These are phyloP conservation scores for Lasiosphaeria hispida DNA, from an alignment of 495 filamentous ascomycete genomes.

Conservation along the genomic window DNA sequence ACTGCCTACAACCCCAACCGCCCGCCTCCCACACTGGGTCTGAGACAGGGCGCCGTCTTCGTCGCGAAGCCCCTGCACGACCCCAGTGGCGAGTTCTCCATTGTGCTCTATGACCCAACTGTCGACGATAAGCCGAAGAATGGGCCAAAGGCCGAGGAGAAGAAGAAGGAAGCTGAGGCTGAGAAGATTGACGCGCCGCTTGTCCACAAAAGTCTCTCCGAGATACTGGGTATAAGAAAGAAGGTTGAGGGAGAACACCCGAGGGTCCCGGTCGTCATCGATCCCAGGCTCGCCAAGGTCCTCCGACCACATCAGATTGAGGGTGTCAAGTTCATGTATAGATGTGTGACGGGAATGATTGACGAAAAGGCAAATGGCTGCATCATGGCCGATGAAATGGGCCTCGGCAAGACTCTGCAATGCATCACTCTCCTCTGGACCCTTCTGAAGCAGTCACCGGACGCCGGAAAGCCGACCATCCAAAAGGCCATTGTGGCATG, in stretches of 20 bases:
- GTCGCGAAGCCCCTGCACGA: constrained; percentile 91
- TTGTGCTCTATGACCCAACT: constrained; percentile 94
- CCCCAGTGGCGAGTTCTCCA: constrained; percentile 91
- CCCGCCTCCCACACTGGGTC: constrained; percentile 79
- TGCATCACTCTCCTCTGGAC: constrained; percentile 85
- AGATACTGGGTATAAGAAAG: constrained; percentile 94
- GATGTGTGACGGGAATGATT: constrained; percentile 87
- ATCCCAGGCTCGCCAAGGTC: constrained; percentile 86
- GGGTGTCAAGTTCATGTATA: constrained; percentile 97
- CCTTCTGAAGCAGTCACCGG: constrained; percentile 88
- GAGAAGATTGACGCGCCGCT: constrained; percentile 73
- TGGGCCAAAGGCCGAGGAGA: constrained; percentile 49
- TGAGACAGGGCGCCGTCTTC: constrained; percentile 81
- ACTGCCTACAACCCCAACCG: constrained; percentile 71
- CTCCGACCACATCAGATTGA: constrained; percentile 96
- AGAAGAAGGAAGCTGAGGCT: constrained; percentile 48
- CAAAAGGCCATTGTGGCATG: constrained; percentile 99
- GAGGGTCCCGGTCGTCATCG: constrained; percentile 94
- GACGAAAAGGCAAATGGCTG: constrained; percentile 94
- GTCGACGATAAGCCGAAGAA: constrained; percentile 75
- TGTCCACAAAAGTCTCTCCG: constrained; percentile 90
- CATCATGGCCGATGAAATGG: constrained; percentile 99
- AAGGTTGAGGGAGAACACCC: constrained; percentile 75
- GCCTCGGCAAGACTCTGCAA: constrained; percentile 86
- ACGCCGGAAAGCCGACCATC: constrained; percentile 88